Conservation (phyloP, 352 stramenopile species). For the Phytophthora pini region DNA sequence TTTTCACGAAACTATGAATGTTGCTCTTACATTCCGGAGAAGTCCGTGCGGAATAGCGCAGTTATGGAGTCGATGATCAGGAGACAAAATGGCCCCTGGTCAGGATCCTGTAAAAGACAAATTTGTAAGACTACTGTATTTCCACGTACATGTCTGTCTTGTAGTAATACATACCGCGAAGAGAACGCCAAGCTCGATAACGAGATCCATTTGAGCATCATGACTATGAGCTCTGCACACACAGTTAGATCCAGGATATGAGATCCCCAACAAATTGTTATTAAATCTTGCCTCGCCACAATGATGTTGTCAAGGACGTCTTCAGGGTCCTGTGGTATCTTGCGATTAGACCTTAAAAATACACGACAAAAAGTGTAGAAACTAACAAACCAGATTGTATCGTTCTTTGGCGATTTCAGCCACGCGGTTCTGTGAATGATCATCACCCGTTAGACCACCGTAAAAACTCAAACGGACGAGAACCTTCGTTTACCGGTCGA, state of each 20-base stretch:
- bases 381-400: constrained; percentile 66
- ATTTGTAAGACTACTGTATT: constrained; percentile 4
- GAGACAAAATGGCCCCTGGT: constrained; percentile 77
- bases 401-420: constrained; percentile 86
- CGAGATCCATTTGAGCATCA: constrained; percentile 90
- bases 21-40: constrained; percentile 64
- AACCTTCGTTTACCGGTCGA: constrained; percentile 56
- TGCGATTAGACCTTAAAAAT: not conserved
- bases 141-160: not conserved
- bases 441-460: constrained; percentile 3
- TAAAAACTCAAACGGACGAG: not conserved
- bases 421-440: constrained; percentile 62
- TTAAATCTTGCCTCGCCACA: constrained; percentile 67
- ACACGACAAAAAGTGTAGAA: not conserved
- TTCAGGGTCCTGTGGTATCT: constrained; percentile 52
- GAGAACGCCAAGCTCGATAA: constrained; percentile 72
- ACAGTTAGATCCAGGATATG: constrained; percentile 1
- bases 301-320: constrained; percentile 96
- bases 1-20: not conserved
- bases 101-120: constrained; percentile 50
- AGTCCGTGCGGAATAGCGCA: constrained; percentile 91
- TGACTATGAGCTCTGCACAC: constrained; percentile 81
- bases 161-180: constrained; percentile 61
- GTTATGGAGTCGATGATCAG: constrained; percentile 94
- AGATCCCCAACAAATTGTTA: not conserved